Conservation (phyloP, 2,329 filamentous ascomycete species). For the Pseudopithomyces chartarum region DNA sequence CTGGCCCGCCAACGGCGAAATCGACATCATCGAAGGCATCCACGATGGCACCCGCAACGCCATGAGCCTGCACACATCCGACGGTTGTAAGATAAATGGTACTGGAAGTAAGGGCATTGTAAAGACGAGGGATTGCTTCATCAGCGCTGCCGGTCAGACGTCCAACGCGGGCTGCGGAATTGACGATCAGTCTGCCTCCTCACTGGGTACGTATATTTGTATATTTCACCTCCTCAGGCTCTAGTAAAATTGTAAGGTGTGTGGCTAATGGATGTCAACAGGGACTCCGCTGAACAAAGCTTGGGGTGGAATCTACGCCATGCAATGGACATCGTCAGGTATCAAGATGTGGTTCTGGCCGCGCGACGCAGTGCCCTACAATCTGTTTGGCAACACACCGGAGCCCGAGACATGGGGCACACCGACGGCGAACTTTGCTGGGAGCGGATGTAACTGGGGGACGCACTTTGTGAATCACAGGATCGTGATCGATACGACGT, state of each 20-base stretch:
- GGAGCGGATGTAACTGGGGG: conserved; percentile 32
- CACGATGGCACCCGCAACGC: conserved; percentile 25
- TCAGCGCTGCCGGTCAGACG: conserved; percentile 18
- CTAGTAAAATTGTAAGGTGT: too few species aligned
- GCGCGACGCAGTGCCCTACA: conserved; percentile 61
- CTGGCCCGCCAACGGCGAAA: conserved; percentile 34
- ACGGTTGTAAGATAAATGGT: conserved; percentile 23
- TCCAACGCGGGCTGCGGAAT: conserved; percentile 21
- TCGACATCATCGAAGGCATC: conserved; percentile 48
- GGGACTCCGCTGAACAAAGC: conserved; percentile 30
- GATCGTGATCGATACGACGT: conserved; percentile 78
- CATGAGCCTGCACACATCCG: conserved; percentile 23
- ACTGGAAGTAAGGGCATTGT: conserved; percentile 14
- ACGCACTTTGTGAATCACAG: conserved; percentile 69
- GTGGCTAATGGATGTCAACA: background rate
- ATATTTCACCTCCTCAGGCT: background rate
- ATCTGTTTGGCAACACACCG: conserved; percentile 47
- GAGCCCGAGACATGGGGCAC: conserved; percentile 67
- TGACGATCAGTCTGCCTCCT: conserved; percentile 5
- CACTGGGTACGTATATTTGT: conserved; percentile 13
- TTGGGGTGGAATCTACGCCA: conserved; percentile 47
- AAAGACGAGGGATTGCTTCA: conserved; percentile 23
- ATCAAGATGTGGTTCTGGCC: conserved; percentile 84
- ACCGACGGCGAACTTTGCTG: conserved; percentile 69
- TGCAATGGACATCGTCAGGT: conserved; percentile 66